Conservation (phyloP, 192 early-diverging fungal genomes). For the Coemansia pectinata region DNA sequence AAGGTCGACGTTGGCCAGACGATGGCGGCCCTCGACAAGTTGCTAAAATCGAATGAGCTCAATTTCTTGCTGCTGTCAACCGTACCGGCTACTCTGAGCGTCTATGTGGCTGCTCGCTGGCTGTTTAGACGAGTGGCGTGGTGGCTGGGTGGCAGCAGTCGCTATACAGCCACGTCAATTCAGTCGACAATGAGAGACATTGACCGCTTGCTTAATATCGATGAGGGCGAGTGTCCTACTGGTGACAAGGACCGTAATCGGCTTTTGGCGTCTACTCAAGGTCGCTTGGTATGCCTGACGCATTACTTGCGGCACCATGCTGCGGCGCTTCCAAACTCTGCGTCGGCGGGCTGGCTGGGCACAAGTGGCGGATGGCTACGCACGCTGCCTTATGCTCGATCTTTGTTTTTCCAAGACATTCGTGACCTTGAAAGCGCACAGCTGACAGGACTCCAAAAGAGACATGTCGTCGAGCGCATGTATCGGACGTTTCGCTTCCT, state of each 20-base stretch:
- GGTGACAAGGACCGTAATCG: background rate
- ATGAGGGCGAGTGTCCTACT: constrained; percentile 10
- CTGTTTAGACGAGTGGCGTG: constrained; percentile 34
- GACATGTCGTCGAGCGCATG: constrained; percentile 64
- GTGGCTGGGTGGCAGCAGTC: constrained; percentile 42
- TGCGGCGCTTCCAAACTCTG: constrained; percentile 25
- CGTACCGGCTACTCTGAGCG: constrained; percentile 66
- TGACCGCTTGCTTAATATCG: constrained; percentile 59
- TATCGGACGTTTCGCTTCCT: constrained; percentile 66
- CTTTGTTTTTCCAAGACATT: constrained; percentile 76
- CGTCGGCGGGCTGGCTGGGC: constrained; percentile 20
- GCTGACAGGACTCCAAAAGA: constrained; percentile 57
- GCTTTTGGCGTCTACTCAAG: constrained; percentile 21
- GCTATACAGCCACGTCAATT: constrained; percentile 52
- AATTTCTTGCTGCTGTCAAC: constrained; percentile 91
- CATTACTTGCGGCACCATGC: constrained; percentile 65
- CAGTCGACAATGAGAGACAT: constrained; percentile 59
- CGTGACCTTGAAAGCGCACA: constrained; percentile 69
- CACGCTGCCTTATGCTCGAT: constrained; percentile 56
- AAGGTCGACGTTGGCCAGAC: constrained; percentile 92
- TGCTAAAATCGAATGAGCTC: constrained; percentile 91
- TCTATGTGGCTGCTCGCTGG: constrained; percentile 55
- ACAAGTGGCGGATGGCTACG: constrained; percentile 26
- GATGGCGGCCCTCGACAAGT: constrained; percentile 89
- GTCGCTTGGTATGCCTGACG: constrained; percentile 47